Evolutionary conservation across 768 basidiomycete genomes (phyloP), one percentile per base, ranked within the genome.

Genomic region (Amyloporia xantha): DNA sequence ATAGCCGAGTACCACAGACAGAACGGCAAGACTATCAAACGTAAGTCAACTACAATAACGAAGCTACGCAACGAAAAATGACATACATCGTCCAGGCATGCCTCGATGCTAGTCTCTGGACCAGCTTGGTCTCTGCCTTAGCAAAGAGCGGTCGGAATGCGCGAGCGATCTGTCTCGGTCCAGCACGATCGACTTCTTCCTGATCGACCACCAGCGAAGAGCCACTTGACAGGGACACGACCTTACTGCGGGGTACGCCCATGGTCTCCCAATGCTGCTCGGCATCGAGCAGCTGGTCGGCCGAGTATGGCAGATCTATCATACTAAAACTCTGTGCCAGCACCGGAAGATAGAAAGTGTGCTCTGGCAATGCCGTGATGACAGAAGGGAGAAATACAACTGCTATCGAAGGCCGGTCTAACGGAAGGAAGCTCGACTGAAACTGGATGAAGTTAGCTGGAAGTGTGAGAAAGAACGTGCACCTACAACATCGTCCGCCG

Each of bases 21-120:
- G 66, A 41, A 88, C 62, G 1, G 84, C 82, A 51, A 88, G 74
- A 41, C 86, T 88, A 53, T n/a, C 40, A 52, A 27, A 38, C 2
- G 50, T 55, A 35, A 54, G 51, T 41, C 45, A 36, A 17, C 12
- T 44, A 35, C 30, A 21, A 36, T 52, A 25, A 57, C 6, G 36
- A 49, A 15, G 23, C 21, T 1, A 40, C 26, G 26, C 6, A 41
- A 21, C 17, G 46, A 39, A 46, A 24, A 49, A 60, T 7, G 36
- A 66, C 81, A n/a, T 70, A 87, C 86, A 88, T 67, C 19, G 82
- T 84, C 41, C 82, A 69, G 28, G 83, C 72, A 58, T 82, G 78
- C 41, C 74, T 69, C 21, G 80, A 71, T 43, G 69, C 70, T n/a
- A 75, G 63, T 50, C 73, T 71, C 38, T 70, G 73, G 26, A 66